These are phyloP conservation scores for Trichoderma aggressivum DNA, from an alignment of 2,329 filamentous ascomycete genomes.

Conservation along the genomic window DNA sequence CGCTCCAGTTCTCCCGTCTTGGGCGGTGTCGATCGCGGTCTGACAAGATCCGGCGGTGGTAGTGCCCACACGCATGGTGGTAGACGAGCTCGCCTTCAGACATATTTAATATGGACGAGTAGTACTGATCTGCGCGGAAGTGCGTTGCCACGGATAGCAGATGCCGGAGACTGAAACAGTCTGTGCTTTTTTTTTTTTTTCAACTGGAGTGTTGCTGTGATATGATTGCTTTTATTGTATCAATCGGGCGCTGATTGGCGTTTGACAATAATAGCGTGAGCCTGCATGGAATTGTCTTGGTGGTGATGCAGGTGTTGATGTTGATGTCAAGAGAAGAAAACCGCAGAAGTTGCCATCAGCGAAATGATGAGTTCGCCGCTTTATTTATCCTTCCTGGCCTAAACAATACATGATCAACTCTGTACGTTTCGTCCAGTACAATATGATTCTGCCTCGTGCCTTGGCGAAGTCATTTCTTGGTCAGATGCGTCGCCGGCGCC, in stretches of 20 bases:
- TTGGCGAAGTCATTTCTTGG: neutral
- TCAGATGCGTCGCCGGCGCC: neutral
- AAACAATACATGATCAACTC: neutral
- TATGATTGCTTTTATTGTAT: neutral
- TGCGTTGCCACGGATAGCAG: conserved; percentile 1
- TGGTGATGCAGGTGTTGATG: neutral
- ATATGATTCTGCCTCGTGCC: neutral
- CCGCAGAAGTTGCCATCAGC: neutral
- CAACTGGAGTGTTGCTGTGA: neutral
- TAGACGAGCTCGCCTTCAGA: conserved; percentile 26
- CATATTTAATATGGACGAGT: neutral
- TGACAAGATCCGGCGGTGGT: conserved; percentile 22
- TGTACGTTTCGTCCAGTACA: neutral
- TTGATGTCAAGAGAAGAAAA: neutral
- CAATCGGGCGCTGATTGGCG: neutral
- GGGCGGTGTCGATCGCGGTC: conserved; percentile 17
- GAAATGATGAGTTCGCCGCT: neutral
- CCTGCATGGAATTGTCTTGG: neutral
- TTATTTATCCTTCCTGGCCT: neutral
- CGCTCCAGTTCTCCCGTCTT: conserved; percentile 28
- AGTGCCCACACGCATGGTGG: conserved; percentile 29
- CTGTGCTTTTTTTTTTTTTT: neutral
- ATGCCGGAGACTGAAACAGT: neutral
- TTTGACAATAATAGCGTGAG: neutral
- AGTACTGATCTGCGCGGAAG: conserved; percentile 3